Base-by-base conservation (phyloP, 495 filamentous ascomycete genomes). In the Cladorrhinum samala region DNA sequence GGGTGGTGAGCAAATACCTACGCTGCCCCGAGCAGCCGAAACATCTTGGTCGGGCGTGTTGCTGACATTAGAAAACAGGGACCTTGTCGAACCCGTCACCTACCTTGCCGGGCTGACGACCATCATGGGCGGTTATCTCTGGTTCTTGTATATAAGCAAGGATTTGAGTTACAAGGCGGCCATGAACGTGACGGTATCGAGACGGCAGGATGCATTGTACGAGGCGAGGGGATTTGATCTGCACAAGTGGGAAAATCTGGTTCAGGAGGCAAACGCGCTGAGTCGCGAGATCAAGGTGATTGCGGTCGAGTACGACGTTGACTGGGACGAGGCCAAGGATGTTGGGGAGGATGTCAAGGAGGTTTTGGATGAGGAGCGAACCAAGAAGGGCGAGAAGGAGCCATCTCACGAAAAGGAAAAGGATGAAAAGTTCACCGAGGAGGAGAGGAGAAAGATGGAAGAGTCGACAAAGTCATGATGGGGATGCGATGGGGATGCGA, bases 61-160 rank as follows among this genome's bases (percentile, higher is more conserved):
- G 30, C 52, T 55, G 19, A 55, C 40, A 13, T 1, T 1, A 7
- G 38, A n/a, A 18, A 16, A 20, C 14, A 55, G 53, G 92, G 89
- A 94, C 59, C 83, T 88, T 0, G 90, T 96, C 77, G 91, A 95
- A 67, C 91, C 92, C 0, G 80, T 95, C 2, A 95, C 89, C 0
- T 95, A 95, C 62, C 79, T 95, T 36, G 88, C 87, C 9, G 89
- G 88, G 11, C 75, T 95, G 55, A 80, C 82, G 6, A 89, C 86
- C 14, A 78, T 95, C 65, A 93, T 97, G 73, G 82, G 84, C 36
- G 90, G 89, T 21, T 97, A 96, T 58, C 71, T 94, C 56, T 96
- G 90, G 86, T 96, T 96, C 62, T 76, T 97, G 9, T 95, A 91
- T 68, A 86, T 94, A 65, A 95, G 91, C 68, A 83, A 88, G 40